These are phyloP conservation scores for Schizothecium vesticola DNA, from an alignment of 495 filamentous ascomycete genomes.

Conservation along the genomic window DNA sequence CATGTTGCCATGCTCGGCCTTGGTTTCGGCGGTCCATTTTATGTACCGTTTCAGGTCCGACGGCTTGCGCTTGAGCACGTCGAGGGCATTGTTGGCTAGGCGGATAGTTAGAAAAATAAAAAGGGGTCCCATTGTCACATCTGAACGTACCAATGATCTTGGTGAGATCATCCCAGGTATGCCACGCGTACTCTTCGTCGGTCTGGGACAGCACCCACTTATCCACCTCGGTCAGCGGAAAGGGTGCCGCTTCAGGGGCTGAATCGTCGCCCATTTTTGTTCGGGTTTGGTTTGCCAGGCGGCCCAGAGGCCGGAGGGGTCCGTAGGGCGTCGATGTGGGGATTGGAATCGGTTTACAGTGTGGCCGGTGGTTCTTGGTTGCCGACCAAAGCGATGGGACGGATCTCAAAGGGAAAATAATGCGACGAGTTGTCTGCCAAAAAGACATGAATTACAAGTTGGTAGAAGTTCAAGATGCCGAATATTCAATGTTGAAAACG, in stretches of 20 bases:
- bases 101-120: background rate
- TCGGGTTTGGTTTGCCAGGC: slow-evolving; percentile 1
- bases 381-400: slow-evolving; percentile 2
- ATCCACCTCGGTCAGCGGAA: slow-evolving; percentile 62
- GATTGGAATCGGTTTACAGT: background rate
- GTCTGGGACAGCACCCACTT: slow-evolving; percentile 59
- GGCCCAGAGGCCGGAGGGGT: background rate
- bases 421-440: background rate
- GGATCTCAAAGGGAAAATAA: background rate
- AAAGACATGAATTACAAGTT: background rate
- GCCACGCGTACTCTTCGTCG: slow-evolving; percentile 62
- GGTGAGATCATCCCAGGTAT: slow-evolving; percentile 65
- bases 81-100: slow-evolving; percentile 63
- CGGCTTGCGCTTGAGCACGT: slow-evolving; percentile 71
- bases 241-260: slow-evolving; percentile 40
- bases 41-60: slow-evolving; percentile 82
- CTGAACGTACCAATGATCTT: slow-evolving; percentile 56
- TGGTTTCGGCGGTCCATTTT: slow-evolving; percentile 65
- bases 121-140: background rate
- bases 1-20: slow-evolving; percentile 67
- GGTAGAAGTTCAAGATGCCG: background rate
- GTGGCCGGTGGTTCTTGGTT: background rate
- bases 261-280: slow-evolving; percentile 22
- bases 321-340: background rate
- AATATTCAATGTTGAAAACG: background rate